These are phyloP conservation scores for Colletotrichum lentis DNA, from an alignment of 2,329 filamentous ascomycete species.

Conservation along the genomic window DNA sequence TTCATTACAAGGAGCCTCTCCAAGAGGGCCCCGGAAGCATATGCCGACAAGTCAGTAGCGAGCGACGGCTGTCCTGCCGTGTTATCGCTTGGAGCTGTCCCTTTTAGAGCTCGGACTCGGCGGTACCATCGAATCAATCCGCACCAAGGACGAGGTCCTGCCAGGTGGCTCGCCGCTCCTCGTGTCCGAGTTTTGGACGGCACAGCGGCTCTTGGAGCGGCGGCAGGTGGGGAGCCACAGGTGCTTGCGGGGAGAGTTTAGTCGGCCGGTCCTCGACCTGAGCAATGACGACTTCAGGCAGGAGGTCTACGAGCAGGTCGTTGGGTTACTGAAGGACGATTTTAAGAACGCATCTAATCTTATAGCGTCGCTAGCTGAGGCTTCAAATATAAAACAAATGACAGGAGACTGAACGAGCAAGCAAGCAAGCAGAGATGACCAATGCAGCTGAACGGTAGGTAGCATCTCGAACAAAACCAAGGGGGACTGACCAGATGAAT, in stretches of 20 bases:
- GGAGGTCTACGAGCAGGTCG: conserved; percentile 8
- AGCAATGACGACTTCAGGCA: conserved; percentile 10
- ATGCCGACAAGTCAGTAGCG: neutral
- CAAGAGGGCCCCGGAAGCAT: neutral
- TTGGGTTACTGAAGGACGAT: neutral
- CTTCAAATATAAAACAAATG: too few species aligned
- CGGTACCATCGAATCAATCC: conserved; percentile 17
- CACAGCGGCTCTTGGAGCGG: neutral
- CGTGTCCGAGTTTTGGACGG: neutral
- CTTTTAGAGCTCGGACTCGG: conserved; percentile 40
- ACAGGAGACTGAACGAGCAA: too few species aligned
- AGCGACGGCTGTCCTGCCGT: conserved; percentile 18
- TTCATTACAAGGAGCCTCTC: conserved; percentile 26
- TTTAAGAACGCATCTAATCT: neutral
- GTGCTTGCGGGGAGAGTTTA: conserved; percentile 36
- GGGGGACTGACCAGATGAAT: too few species aligned
- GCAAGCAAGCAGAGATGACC: too few species aligned
- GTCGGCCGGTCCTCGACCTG: neutral
- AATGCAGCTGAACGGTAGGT: too few species aligned
- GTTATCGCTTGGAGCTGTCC: conserved; percentile 38
- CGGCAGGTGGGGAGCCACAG: conserved; percentile 23
- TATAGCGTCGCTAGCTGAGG: fast-evolving
- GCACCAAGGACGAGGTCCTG: neutral
- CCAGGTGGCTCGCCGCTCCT: conserved; percentile 2
- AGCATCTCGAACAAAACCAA: too few species aligned